Evolutionary conservation across 768 basidiomycete genomes (phyloP).

Genomic region (Chalciporus sphaerocephalus): DNA sequence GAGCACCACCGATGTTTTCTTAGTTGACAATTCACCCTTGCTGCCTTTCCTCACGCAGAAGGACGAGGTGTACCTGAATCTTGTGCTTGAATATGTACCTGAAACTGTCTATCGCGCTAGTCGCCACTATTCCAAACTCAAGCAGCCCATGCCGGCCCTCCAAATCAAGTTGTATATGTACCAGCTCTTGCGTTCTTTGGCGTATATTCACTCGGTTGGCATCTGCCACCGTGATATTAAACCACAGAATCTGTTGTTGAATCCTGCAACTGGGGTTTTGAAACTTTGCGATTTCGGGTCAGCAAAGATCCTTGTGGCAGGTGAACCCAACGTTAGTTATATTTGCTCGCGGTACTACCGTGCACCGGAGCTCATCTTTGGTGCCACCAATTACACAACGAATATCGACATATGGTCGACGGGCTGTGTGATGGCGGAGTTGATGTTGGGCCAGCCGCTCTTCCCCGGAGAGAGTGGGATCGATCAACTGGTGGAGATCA

Average conservation of each 20-base stretch:
- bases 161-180: conserved; percentile 99
- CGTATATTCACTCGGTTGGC: conserved; percentile 99
- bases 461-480: conserved; percentile 99
- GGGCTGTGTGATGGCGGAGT: conserved; percentile 99
- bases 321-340: conserved; percentile 98
- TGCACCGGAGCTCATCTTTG: conserved; percentile 98
- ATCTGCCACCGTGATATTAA: conserved; percentile 99
- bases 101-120: conserved; percentile 99
- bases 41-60: conserved; percentile 54
- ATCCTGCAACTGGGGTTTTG: conserved; percentile 93
- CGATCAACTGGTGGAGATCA: conserved; percentile 98
- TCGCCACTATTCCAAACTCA: conserved; percentile 98
- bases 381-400: conserved; percentile 99
- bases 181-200: conserved; percentile 94
- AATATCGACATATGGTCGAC: conserved; percentile 99
- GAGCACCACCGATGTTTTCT: conserved; percentile 18
- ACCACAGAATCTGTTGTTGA: conserved; percentile 96
- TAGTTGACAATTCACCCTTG: conserved; percentile 4
- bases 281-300: conserved; percentile 99
- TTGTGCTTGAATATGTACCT: conserved; percentile 98
- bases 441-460: conserved; percentile 97
- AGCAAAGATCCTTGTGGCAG: conserved; percentile 95
- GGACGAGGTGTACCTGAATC: conserved; percentile 99
- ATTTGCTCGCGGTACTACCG: conserved; percentile 99
- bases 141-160: conserved; percentile 99